These are phyloP conservation scores for Inonotus obliquus DNA, from an alignment of 1,284 basidiomycete species.

Conservation along the genomic window DNA sequence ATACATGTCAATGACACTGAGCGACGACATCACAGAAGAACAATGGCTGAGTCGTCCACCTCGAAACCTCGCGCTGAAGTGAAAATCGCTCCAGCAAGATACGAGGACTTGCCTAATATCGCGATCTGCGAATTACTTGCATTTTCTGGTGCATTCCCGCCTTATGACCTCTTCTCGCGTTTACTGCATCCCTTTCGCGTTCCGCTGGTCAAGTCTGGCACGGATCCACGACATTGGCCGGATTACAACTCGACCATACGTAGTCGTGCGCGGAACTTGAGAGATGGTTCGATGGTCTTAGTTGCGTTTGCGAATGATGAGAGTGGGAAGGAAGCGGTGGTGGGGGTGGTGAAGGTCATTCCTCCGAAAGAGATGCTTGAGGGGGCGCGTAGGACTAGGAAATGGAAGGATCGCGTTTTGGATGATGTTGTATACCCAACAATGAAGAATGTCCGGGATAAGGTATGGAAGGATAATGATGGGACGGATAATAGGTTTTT, in stretches of 20 bases:
- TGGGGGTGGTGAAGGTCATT: background rate
- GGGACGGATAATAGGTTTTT: background rate
- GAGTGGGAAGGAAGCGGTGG: background rate
- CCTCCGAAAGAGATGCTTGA: background rate
- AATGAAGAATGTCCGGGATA: conserved; percentile 1
- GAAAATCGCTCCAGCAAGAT: background rate
- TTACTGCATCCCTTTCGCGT: conserved; percentile 3
- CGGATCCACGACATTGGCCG: conserved; percentile 15
- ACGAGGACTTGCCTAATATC: conserved; percentile 7
- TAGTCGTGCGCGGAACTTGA: background rate
- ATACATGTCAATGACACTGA: background rate
- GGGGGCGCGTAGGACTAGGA: background rate
- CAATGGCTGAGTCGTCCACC: background rate
- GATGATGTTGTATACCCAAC: conserved; percentile 11
- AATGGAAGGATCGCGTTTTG: conserved; percentile 7
- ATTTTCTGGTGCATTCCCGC: conserved; percentile 9
- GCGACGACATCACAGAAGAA: background rate
- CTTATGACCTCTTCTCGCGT: background rate
- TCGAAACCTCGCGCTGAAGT: background rate
- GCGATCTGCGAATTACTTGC: conserved; percentile 9
- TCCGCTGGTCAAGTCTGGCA: conserved; percentile 7
- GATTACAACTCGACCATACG: conserved; percentile 8
- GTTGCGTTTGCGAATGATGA: conserved; percentile 6
- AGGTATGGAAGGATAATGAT: background rate
- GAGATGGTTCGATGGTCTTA: conserved; percentile 1